Evolutionary conservation across 192 early-diverging fungal species (phyloP).

Genomic region (Podila epigama): DNA sequence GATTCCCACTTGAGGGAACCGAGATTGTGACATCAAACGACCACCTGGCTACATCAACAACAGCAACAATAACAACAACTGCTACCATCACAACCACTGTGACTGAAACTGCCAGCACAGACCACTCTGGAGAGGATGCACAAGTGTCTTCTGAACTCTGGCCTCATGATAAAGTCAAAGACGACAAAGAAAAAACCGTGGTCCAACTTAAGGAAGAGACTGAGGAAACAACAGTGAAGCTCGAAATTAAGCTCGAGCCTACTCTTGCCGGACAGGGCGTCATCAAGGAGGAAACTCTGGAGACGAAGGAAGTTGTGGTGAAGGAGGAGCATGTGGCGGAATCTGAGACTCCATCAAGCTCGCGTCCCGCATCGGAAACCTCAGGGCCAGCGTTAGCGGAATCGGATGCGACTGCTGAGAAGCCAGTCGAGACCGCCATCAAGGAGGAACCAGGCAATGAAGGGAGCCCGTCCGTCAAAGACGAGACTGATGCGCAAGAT

Average conservation of each 20-base stretch:
- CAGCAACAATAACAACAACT: not conserved
- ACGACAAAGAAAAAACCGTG: constrained; percentile 1
- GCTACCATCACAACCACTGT: not conserved
- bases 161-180: not conserved
- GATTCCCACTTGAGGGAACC: not conserved
- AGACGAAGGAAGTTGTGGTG: not conserved
- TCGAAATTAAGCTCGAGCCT: not conserved
- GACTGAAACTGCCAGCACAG: not conserved
- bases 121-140: not conserved
- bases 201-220: constrained; percentile 7
- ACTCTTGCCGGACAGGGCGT: not conserved
- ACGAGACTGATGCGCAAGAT: not conserved
- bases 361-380: too few species aligned
- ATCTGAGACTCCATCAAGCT: too few species aligned
- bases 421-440: not conserved
- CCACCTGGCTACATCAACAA: not conserved
- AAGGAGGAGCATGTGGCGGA: not conserved
- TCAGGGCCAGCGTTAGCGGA: too few species aligned
- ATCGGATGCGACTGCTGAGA: too few species aligned
- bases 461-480: constrained; percentile 4
- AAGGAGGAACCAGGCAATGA: too few species aligned
- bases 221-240: constrained; percentile 4
- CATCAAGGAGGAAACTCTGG: not conserved
- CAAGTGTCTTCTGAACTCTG: not conserved
- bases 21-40: not conserved